Evolutionary conservation across 2,329 filamentous ascomycete genomes (phyloP).

Genomic region (Cladobotryum mycophilum): DNA sequence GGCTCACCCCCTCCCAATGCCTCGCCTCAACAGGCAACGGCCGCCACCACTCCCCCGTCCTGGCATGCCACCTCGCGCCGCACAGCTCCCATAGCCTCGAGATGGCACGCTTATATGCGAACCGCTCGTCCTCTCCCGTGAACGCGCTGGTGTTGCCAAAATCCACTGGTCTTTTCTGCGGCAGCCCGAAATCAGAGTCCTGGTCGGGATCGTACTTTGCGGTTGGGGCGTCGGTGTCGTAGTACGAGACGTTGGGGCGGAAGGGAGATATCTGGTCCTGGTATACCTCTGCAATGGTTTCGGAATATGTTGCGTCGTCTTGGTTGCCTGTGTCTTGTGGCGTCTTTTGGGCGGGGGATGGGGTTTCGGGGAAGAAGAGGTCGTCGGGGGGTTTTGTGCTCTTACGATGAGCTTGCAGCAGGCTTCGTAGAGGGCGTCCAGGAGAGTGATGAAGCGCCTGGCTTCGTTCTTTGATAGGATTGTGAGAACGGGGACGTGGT

Average conservation of each 20-base stretch:
- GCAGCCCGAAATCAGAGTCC: constrained; percentile 48
- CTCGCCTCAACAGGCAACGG: constrained; percentile 58
- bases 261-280: constrained; percentile 73
- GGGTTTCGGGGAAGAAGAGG: constrained; percentile 66
- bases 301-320: constrained; percentile 35
- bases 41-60: constrained; percentile 63
- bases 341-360: not conserved
- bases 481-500: constrained; percentile 61
- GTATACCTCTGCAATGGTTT: constrained; percentile 59
- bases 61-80: constrained; percentile 62
- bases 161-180: constrained; percentile 38
- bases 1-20: constrained; percentile 54
- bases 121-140: constrained; percentile 74
- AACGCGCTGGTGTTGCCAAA: constrained; percentile 64
- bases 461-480: constrained; percentile 73
- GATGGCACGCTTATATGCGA: constrained; percentile 71
- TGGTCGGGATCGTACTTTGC: constrained; percentile 50
- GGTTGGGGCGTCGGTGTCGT: constrained; percentile 42
- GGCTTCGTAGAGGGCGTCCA: constrained; percentile 78
- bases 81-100: constrained; percentile 82
- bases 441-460: constrained; percentile 69
- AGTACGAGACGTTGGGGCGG: constrained; percentile 68
- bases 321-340: constrained; percentile 9
- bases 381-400: constrained; percentile 64
- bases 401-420: constrained; percentile 67